Evolutionary conservation across 148 eudicot genomes (phyloP).

Genomic region (Bassia scoparia): DNA sequence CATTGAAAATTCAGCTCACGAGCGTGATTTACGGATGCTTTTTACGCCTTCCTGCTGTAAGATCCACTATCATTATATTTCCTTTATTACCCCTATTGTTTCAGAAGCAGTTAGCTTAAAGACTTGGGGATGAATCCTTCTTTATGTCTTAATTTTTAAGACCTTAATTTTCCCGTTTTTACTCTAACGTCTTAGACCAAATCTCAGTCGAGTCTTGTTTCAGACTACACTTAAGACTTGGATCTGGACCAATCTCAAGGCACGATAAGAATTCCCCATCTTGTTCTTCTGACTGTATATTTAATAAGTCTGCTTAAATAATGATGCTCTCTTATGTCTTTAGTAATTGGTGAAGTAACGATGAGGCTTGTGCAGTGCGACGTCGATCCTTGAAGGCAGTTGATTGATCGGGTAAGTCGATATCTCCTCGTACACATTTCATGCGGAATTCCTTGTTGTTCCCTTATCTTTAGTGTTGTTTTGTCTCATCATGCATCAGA

Average conservation of each 20-base stretch:
- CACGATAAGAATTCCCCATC: too few species aligned
- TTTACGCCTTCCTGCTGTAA: too few species aligned
- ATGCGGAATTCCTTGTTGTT: background rate
- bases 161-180: too few species aligned
- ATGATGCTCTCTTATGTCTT: background rate
- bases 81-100: too few species aligned
- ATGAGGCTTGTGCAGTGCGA: constrained; percentile 32
- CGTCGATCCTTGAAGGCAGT: constrained; percentile 20
- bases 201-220: background rate
- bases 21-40: too few species aligned
- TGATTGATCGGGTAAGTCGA: constrained; percentile 29
- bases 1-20: too few species aligned
- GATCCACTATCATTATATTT: too few species aligned
- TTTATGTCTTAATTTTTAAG: too few species aligned
- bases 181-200: too few species aligned
- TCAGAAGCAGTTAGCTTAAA: too few species aligned
- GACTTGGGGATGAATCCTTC: too few species aligned
- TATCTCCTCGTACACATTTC: background rate
- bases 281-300: background rate
- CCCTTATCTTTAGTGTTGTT: background rate
- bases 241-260: background rate
- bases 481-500: background rate
- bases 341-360: constrained; percentile 37
- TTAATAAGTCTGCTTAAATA: background rate
- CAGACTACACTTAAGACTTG: background rate